Evolutionary conservation across 768 basidiomycete genomes (phyloP).

Genomic region (Clitopilus hobsonii): DNA sequence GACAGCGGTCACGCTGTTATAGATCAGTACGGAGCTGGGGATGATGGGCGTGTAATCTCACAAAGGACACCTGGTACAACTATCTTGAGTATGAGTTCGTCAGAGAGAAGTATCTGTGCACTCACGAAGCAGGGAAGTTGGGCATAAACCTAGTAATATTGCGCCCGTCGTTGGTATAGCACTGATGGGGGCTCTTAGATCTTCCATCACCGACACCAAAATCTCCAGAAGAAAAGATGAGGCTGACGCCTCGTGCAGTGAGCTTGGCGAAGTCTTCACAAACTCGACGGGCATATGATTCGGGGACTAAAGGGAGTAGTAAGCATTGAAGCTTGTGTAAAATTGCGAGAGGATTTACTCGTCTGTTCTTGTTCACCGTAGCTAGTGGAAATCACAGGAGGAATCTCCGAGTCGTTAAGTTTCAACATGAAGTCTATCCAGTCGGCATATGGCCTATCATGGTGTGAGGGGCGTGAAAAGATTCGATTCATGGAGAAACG

Average conservation of each 20-base stretch:
- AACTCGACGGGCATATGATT: slow-evolving; percentile 37
- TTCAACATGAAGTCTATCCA: slow-evolving; percentile 55
- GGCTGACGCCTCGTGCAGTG: slow-evolving; percentile 47
- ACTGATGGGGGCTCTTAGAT: slow-evolving; percentile 37
- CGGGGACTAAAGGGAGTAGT: slow-evolving; percentile 28
- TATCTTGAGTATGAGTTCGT: too few species aligned
- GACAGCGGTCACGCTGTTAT: slow-evolving; percentile 58
- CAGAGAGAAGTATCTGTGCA: too few species aligned
- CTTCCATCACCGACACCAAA: slow-evolving; percentile 48
- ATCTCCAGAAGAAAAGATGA: slow-evolving; percentile 54
- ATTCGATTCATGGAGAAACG: slow-evolving; percentile 7
- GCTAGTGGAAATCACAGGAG: slow-evolving; percentile 60
- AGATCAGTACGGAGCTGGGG: too few species aligned
- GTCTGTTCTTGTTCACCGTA: slow-evolving; percentile 69
- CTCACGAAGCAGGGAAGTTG: slow-evolving; percentile 47
- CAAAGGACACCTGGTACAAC: too few species aligned
- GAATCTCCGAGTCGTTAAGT: slow-evolving; percentile 36
- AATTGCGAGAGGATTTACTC: slow-evolving; percentile 29
- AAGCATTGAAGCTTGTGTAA: slow-evolving; percentile 26
- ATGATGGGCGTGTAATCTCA: too few species aligned
- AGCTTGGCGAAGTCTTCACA: slow-evolving; percentile 49
- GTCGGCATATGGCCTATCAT: slow-evolving; percentile 23
- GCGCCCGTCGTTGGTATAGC: slow-evolving; percentile 42
- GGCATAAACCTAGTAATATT: slow-evolving; percentile 40
- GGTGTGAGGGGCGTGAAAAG: slow-evolving; percentile 13